phyloP scores from a whole-genome alignment of 2,329 filamentous ascomycete genomes.

The Clonostachys rhizophaga region DNA sequence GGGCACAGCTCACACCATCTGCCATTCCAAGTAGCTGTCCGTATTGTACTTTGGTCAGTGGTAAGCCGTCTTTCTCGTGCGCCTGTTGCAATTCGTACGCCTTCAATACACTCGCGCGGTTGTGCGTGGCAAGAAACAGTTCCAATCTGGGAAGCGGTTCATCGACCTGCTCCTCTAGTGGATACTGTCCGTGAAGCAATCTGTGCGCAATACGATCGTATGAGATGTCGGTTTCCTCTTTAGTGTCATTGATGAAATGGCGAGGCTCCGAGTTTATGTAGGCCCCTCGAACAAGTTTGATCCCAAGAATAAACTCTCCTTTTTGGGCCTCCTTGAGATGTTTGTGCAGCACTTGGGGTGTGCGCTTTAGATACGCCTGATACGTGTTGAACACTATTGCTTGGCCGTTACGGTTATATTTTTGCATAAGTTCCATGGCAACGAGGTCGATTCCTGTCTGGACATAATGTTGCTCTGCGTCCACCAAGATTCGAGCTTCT shows the following conservation, averaged over 20 bases:
- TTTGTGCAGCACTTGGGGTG: conserved; percentile 28
- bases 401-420: conserved; percentile 26
- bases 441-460: conserved; percentile 28
- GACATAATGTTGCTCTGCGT: conserved; percentile 39
- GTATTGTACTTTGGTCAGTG: conserved; percentile 33
- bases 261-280: conserved; percentile 46
- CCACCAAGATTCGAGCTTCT: conserved; percentile 33
- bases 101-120: conserved; percentile 30
- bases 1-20: conserved; percentile 46
- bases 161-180: conserved; percentile 32
- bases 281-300: conserved; percentile 53
- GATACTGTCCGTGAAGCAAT: conserved; percentile 33
- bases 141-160: conserved; percentile 43
- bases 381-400: conserved; percentile 45
- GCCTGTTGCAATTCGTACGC: conserved; percentile 36
- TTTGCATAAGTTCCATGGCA: conserved; percentile 26
- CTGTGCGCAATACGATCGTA: conserved; percentile 45
- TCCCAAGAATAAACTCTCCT: conserved; percentile 43
- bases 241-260: conserved; percentile 44
- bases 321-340: conserved; percentile 39
- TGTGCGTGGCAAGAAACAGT: conserved; percentile 50
- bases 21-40: conserved; percentile 55
- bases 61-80: conserved; percentile 25
- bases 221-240: conserved; percentile 44
- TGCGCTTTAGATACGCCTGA: conserved; percentile 51